A percentile compares a stretch with the other conserved stretches of the same genome.
These are phyloP conservation scores for Sphaceloma murrayae DNA, from an alignment of 2,329 filamentous ascomycete species.

Conservation along the genomic window DNA sequence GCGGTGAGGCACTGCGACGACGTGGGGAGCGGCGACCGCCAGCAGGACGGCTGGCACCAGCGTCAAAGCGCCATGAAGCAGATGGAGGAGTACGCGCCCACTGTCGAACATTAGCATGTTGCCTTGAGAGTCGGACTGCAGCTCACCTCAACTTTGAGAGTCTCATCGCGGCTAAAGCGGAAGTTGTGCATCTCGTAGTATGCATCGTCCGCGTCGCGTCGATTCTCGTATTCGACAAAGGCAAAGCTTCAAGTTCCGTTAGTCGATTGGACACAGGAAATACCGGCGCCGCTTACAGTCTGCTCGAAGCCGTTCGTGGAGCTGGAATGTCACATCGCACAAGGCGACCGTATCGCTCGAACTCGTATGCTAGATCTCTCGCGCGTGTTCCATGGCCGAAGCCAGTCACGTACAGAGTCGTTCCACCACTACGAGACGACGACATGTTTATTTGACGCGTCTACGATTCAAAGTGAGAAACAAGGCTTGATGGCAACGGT, in stretches of 20 bases:
- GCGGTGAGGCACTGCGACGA: conserved; percentile 62
- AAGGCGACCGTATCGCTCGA: conserved; percentile 99
- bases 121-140: not conserved
- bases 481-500: not conserved
- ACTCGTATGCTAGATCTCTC: conserved; percentile 99
- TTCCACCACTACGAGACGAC: conserved; percentile 79
- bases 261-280: not conserved
- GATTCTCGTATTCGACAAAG: conserved; percentile 98
- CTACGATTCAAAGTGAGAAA: too few species aligned
- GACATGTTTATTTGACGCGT: too few species aligned
- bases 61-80: conserved; percentile 96
- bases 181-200: conserved; percentile 99
- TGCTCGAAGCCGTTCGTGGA: conserved; percentile 82
- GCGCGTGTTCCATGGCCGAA: conserved; percentile 98
- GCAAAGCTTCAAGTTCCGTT: conserved; percentile 58
- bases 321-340: conserved; percentile 98
- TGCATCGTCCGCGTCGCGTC: conserved; percentile 94
- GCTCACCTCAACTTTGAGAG: conserved; percentile 92
- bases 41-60: conserved; percentile 64
- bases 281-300: conserved; percentile 70
- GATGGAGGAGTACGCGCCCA: conserved; percentile 98
- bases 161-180: conserved; percentile 87
- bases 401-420: conserved; percentile 95
- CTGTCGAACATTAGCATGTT: conserved; percentile 40
- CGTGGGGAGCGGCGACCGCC: conserved; percentile 48